Evolutionary conservation across 2,329 filamentous ascomycete species (phyloP).

Genomic region (Stagonosporopsis cucurbitacearum): DNA sequence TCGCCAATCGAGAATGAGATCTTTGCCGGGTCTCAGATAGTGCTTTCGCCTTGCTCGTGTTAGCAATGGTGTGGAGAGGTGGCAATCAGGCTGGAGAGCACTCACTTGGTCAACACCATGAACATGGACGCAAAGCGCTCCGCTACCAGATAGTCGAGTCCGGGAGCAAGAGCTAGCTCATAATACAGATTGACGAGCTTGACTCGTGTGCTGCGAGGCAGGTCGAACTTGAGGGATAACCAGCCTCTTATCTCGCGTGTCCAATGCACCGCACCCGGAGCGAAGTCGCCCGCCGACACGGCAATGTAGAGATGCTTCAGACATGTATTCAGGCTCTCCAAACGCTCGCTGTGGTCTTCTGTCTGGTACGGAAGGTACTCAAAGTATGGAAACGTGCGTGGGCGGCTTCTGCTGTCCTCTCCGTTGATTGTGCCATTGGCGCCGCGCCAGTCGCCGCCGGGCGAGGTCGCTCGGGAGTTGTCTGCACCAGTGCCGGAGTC

Average conservation of each 20-base stretch:
- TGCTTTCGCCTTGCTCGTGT: slow-evolving; percentile 77
- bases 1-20: slow-evolving; percentile 91
- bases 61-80: slow-evolving; percentile 22
- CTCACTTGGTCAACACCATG: slow-evolving; percentile 90
- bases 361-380: slow-evolving; percentile 86
- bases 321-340: slow-evolving; percentile 82
- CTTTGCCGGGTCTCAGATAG: slow-evolving; percentile 88
- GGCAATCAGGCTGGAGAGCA: slow-evolving; percentile 21
- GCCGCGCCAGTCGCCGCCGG: slow-evolving; percentile 68
- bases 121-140: slow-evolving; percentile 98
- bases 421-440: slow-evolving; percentile 57
- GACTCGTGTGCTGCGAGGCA: slow-evolving; percentile 81
- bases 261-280: slow-evolving; percentile 93
- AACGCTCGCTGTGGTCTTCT: slow-evolving; percentile 79
- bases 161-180: slow-evolving; percentile 87
- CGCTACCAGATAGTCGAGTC: slow-evolving; percentile 78
- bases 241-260: slow-evolving; percentile 94
- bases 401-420: slow-evolving; percentile 70
- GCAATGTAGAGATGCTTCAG: slow-evolving; percentile 93
- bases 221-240: slow-evolving; percentile 97
- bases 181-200: slow-evolving; percentile 92
- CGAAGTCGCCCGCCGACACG: slow-evolving; percentile 90
- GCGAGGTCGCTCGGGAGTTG: slow-evolving; percentile 85
- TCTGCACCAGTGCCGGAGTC: slow-evolving; percentile 62
- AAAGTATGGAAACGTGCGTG: slow-evolving; percentile 93